Conservation (phyloP, 495 filamentous ascomycete genomes). For the Tuber borchii region DNA sequence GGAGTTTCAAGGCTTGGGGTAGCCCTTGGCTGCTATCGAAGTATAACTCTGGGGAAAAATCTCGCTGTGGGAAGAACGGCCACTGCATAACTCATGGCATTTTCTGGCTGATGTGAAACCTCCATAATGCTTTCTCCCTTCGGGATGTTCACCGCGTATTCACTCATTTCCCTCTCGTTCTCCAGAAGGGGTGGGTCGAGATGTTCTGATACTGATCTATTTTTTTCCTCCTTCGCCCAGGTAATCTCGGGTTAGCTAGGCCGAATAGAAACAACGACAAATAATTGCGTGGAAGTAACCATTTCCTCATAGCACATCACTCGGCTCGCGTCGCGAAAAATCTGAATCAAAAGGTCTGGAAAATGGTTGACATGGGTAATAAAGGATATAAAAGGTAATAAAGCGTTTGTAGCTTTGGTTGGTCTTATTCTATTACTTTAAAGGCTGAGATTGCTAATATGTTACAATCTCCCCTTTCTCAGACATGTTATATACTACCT, state of each 20-base stretch:
- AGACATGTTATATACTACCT: neutral
- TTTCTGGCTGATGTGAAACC: neutral
- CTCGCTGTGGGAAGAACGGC: neutral
- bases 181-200: no score
- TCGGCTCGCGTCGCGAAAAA: neutral
- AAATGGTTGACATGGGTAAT: neutral
- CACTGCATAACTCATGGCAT: neutral
- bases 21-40: neutral
- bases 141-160: neutral
- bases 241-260: neutral
- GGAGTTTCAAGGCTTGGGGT: neutral
- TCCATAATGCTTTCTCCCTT: neutral
- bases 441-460: neutral
- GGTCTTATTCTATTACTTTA: neutral
- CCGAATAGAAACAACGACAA: neutral
- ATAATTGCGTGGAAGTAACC: neutral
- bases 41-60: no score
- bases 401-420: neutral
- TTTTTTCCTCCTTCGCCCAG: neutral
- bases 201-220: neutral
- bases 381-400: neutral
- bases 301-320: neutral
- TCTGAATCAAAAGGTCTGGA: neutral
- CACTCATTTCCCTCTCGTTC: neutral
- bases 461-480: neutral